Evolutionary conservation across 2,329 filamentous ascomycete genomes (phyloP).

Genomic region (Aaosphaeria pasadenensis): DNA sequence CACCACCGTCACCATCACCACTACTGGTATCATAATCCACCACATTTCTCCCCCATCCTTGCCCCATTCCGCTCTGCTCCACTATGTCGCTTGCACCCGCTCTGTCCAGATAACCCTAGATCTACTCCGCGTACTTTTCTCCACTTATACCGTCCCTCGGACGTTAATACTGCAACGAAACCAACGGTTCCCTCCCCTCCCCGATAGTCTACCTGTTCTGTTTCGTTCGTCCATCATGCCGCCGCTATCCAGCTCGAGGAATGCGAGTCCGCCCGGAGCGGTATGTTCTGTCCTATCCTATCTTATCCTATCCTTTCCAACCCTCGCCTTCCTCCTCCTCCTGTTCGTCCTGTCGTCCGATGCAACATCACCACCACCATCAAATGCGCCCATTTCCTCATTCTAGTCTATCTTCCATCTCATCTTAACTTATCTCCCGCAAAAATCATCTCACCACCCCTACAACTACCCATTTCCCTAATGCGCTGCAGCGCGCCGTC

Average conservation of each 20-base stretch:
- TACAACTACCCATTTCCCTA: too few relatives aligned
- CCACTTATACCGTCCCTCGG: not conserved
- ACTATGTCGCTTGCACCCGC: not conserved
- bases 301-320: not conserved
- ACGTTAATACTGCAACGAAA: too few relatives aligned
- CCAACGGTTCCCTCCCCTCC: not conserved
- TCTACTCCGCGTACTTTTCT: not conserved
- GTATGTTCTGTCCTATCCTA: constrained; percentile 1
- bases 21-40: not conserved
- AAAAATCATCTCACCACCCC: too few relatives aligned
- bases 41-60: not conserved
- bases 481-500: too few relatives aligned
- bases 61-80: not conserved
- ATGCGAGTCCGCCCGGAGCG: constrained; percentile 2
- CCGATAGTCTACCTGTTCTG: not conserved
- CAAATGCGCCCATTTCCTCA: too few relatives aligned
- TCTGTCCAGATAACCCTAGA: too few relatives aligned
- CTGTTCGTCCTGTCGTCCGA: not conserved
- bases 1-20: too few relatives aligned
- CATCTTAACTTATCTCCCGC: too few relatives aligned
- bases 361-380: too few relatives aligned
- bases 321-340: not conserved
- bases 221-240: constrained; percentile 8
- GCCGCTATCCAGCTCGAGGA: constrained; percentile 32
- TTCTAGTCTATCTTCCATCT: too few relatives aligned